Base-by-base conservation (phyloP, 2,329 filamentous ascomycete species). In the Tolypocladium inflatum region DNA sequence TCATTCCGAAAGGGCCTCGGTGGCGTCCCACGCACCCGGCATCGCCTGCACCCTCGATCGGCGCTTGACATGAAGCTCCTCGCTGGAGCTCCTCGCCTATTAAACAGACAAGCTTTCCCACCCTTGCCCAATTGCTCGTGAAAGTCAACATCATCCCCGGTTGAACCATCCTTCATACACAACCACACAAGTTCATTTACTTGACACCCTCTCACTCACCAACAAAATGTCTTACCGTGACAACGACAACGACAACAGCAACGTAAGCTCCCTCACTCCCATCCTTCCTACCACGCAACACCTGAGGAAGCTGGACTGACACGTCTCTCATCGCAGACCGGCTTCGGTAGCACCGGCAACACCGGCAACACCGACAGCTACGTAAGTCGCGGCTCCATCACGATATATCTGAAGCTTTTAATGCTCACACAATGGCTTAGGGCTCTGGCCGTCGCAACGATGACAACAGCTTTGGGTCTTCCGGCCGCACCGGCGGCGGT, bases 211-310 rank as follows among this genome's bases (percentile, higher is more conserved):
- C 21, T 4, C 3, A 11, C 26, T 54, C 50, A 41, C 17, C 45
- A 38, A 30, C 48, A 55, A 74, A 57, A 77, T 80, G 78, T 80
- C 78, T 74, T 78, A 76, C 73, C 70, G 72, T 66, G 68, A 73
- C 62, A 73, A 77, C 72, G 70, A 71, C 59, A 62, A 65, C 59
- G 55, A 72, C 62, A 55, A 35, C 48, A n/a, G 19, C 30, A 65
- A 70, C 67, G 71, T 71, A 62, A 68, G 69, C 60, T 33, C 26
- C n/a, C 17, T 11, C 4, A 8, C 13, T 21, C 5, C n/a, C n/a
- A 35, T 55, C n/a, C 38, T 4, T 2, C 23, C 41, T 35, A 42
- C 15, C 10, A n/a, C 10, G n/a, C 15, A 6, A 17, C 26, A 23
- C 1, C 3, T 2, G 37, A 52, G 23, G 10, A n/a, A 30, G 26